phyloP scores from a whole-genome alignment of 225 moss, liverwort and hornwort genomes.

The Pleurozium schreberi region DNA sequence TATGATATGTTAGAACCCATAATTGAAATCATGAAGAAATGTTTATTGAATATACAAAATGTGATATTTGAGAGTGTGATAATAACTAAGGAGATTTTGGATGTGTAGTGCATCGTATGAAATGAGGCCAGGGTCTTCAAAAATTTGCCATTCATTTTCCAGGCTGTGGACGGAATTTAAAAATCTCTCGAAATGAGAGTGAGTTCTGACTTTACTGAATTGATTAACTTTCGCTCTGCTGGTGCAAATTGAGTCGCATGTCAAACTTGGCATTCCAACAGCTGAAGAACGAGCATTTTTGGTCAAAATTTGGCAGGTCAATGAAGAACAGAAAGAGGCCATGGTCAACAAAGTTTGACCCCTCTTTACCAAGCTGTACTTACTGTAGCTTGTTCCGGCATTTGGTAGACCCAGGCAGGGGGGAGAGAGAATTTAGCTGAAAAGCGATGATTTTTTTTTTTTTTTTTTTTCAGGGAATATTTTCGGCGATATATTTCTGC shows the following conservation, averaged over 20 bases:
- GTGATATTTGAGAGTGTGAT: too few species aligned
- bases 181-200: too few species aligned
- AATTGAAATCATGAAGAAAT: neutral
- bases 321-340: neutral
- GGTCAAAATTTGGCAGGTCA: neutral
- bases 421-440: too few species aligned
- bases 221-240: neutral
- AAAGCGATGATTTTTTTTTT: too few species aligned
- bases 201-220: neutral
- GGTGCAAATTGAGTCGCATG: neutral
- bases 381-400: neutral
- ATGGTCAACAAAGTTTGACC: neutral
- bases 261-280: neutral
- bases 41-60: neutral
- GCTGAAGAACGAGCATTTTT: too few species aligned
- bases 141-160: neutral
- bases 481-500: too few species aligned
- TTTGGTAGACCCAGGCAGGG: too few species aligned
- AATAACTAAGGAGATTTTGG: neutral
- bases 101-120: too few species aligned
- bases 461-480: too few species aligned
- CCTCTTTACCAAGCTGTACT: neutral
- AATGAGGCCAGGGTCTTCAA: neutral
- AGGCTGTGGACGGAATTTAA: neutral
- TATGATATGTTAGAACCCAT: neutral